Evolutionary conservation across 768 basidiomycete genomes (phyloP).

Genomic region (Leccinum pellstonianum): DNA sequence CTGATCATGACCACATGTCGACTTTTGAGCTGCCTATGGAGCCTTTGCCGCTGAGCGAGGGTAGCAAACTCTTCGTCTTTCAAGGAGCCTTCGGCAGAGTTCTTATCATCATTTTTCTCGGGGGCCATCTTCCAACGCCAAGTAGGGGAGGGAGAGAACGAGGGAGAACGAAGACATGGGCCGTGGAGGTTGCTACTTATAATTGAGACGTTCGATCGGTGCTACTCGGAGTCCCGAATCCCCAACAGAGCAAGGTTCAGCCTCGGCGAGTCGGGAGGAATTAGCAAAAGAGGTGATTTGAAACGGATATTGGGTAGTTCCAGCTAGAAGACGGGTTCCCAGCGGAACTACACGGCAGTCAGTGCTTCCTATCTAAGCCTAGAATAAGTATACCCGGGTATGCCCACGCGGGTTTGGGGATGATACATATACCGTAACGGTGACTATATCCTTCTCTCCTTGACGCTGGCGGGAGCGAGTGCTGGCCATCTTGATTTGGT

Average conservation of each 20-base stretch:
- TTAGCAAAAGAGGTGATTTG: no score
- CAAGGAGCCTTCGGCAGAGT: slow-evolving; percentile 16
- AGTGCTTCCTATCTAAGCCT: no score
- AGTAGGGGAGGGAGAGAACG: no score
- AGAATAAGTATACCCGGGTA: no score
- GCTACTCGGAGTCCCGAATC: no score
- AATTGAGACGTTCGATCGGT: not conserved
- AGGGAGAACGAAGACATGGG: not conserved
- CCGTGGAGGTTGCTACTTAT: not conserved
- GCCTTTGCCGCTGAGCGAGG: slow-evolving; percentile 11
- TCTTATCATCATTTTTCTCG: slow-evolving; percentile 22
- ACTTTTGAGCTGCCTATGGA: slow-evolving; percentile 68
- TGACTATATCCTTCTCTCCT: not conserved
- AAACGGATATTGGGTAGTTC: no score
- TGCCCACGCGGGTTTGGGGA: no score
- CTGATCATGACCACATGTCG: slow-evolving; percentile 84
- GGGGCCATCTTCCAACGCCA: not conserved
- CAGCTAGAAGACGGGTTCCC: no score
- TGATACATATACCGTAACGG: no score
- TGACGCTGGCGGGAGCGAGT: not conserved
- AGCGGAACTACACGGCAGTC: no score
- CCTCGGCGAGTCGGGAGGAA: no score
- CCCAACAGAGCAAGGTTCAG: no score
- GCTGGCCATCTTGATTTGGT: not conserved
- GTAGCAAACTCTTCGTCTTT: slow-evolving; percentile 22